Evolutionary conservation across 495 filamentous ascomycete species (phyloP).

Genomic region (Penicillium paxilli): DNA sequence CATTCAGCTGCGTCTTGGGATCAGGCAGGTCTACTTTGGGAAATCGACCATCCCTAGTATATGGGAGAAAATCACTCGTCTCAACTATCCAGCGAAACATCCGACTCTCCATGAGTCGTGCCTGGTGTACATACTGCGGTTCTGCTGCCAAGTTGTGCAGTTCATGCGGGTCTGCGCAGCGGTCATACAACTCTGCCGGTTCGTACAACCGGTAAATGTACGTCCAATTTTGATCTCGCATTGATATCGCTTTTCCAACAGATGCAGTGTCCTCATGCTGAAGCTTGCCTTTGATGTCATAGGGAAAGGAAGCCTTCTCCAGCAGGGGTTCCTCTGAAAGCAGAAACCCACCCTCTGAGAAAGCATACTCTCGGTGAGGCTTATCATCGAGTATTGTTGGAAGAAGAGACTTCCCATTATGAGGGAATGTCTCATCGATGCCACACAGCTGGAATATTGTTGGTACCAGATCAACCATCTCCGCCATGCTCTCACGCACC

Average conservation of each 20-base stretch:
- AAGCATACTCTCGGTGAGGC: conserved; percentile 24
- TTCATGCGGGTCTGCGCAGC: conserved; percentile 16
- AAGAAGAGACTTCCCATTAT: conserved; percentile 25
- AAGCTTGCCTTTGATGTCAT: conserved; percentile 26
- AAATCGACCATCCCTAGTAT: conserved; percentile 19
- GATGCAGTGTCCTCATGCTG: conserved; percentile 28
- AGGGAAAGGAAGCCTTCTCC: conserved; percentile 26
- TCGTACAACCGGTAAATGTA: conserved; percentile 30
- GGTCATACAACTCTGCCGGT: conserved; percentile 26
- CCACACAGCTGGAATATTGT: conserved; percentile 27
- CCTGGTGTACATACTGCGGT: conserved; percentile 6
- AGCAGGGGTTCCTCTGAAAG: conserved; percentile 25
- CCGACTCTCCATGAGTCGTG: conserved; percentile 15
- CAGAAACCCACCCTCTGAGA: conserved; percentile 26
- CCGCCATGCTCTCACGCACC: conserved; percentile 20
- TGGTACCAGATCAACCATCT: conserved; percentile 32
- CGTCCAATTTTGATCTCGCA: conserved; percentile 20
- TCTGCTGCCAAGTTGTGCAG: conserved; percentile 23
- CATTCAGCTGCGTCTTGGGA: conserved; percentile 1
- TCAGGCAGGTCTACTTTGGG: conserved; percentile 17
- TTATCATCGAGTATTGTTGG: conserved; percentile 14
- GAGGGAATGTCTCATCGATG: conserved; percentile 20
- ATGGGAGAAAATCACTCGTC: conserved; percentile 19
- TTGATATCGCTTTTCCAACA: conserved; percentile 26
- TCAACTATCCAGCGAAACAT: conserved; percentile 23